A percentile compares a stretch with the other conserved stretches of the same genome.
Conservation (phyloP, 2,329 filamentous ascomycete species). For the Neoascochyta sp. region DNA sequence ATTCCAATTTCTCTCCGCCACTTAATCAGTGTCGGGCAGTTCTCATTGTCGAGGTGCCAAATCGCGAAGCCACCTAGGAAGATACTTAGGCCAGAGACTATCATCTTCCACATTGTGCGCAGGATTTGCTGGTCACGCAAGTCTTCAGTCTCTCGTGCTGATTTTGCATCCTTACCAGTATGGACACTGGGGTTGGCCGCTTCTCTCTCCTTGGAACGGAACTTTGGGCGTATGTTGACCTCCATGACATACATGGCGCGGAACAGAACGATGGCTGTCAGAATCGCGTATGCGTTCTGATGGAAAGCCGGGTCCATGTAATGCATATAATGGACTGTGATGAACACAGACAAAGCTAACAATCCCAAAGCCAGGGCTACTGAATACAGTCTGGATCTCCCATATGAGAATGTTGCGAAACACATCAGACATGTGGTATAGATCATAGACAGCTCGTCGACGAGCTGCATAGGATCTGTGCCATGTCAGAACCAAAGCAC, state of each 20-base stretch:
- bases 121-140: constrained; percentile 56
- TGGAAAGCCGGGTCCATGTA: constrained; percentile 81
- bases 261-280: constrained; percentile 67
- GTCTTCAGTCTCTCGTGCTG: constrained; percentile 50
- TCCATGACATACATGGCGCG: constrained; percentile 78
- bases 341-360: constrained; percentile 54
- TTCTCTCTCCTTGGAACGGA: constrained; percentile 43
- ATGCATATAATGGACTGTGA: constrained; percentile 77
- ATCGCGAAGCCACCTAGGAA: constrained; percentile 73
- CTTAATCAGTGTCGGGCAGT: constrained; percentile 61
- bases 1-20: constrained; percentile 68
- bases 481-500: constrained; percentile 54
- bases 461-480: constrained; percentile 65
- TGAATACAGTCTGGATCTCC: constrained; percentile 51
- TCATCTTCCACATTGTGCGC: constrained; percentile 72
- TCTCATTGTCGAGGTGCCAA: constrained; percentile 77
- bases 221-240: constrained; percentile 57
- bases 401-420: constrained; percentile 73
- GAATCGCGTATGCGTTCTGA: constrained; percentile 70
- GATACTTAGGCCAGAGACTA: constrained; percentile 62
- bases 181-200: constrained; percentile 23
- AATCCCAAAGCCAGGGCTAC: constrained; percentile 56
- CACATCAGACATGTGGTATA: constrained; percentile 66
- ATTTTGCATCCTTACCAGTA: constrained; percentile 25
- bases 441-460: constrained; percentile 69